Evolutionary conservation across 495 filamentous ascomycete species (phyloP).

Genomic region (Thozetella sp.): DNA sequence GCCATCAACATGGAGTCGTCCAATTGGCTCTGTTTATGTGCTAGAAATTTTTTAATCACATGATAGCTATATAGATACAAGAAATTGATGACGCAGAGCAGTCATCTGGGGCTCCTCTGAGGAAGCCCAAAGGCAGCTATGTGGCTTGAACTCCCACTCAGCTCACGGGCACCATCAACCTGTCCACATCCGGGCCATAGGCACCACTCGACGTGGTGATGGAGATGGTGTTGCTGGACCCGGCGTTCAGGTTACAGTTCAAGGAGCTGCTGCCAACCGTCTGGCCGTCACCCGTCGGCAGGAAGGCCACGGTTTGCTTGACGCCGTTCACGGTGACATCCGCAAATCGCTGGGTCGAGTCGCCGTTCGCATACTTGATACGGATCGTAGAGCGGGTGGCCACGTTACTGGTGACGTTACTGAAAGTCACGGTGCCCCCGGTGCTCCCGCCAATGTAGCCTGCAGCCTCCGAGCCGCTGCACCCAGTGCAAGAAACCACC

Average conservation of each 20-base stretch:
- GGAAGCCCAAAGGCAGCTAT: too few relatives aligned
- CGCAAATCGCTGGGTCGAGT: slow-evolving; percentile 35
- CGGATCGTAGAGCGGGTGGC: slow-evolving; percentile 38
- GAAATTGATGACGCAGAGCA: too few relatives aligned
- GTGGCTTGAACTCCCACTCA: too few relatives aligned
- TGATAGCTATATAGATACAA: too few relatives aligned
- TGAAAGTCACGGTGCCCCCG: slow-evolving; percentile 28
- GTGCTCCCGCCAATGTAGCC: slow-evolving; percentile 40
- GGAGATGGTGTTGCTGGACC: slow-evolving; percentile 23
- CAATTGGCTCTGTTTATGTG: too few relatives aligned
- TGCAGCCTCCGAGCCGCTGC: slow-evolving; percentile 31
- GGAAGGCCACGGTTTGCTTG: slow-evolving; percentile 28
- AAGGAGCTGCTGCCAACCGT: slow-evolving; percentile 18
- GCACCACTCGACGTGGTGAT: slow-evolving; percentile 12
- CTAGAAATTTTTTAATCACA: too few relatives aligned
- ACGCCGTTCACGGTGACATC: slow-evolving; percentile 42
- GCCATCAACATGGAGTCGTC: too few relatives aligned
- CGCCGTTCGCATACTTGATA: slow-evolving; percentile 39
- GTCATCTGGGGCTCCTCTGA: too few relatives aligned
- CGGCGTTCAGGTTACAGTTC: slow-evolving; percentile 28
- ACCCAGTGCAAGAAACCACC: slow-evolving; percentile 26
- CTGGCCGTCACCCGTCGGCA: slow-evolving; percentile 23
- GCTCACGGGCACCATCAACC: slow-evolving; percentile 21
- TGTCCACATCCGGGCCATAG: slow-evolving; percentile 24
- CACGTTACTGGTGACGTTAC: slow-evolving; percentile 24